Evolutionary conservation across 2,329 filamentous ascomycete species (phyloP), one percentile per base, ranked within the genome.

Genomic region (Talaromyces atroroseus): DNA sequence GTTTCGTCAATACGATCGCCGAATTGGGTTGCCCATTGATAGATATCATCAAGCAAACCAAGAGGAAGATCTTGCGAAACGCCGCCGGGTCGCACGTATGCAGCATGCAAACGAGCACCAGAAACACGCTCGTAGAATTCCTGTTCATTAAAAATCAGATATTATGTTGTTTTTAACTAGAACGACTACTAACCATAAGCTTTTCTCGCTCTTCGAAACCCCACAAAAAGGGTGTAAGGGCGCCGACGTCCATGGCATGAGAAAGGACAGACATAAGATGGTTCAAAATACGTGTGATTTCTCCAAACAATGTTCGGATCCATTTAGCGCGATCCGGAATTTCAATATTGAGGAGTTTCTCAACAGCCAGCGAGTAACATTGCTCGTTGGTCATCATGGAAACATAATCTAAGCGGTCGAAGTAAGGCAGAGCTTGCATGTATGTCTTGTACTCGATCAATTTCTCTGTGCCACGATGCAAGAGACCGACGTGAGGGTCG

Each of bases 371-470:
- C 38, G 91, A 85, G 76, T 90, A 99, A 71, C 91, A 96, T 78
- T 99, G 94, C 82, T 99, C 94, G 76, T 99, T 99, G 69, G 94
- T 99, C 94, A 99, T 99, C 95, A 99, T 99, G 68, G 91, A 96
- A 66, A 96, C 92, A 76, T 99, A 99, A 77, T 99, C 94, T 74
- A 99, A 82, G 66, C 94, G 90, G 78, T 99, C 94, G 73, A 99
- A 99, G 81, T 99, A 99, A 56, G 94, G 94, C 71, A 99, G 81
- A 57, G 94, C 94, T 81, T 99, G 94, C 70, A 97, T 83, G 72
- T 99, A 99, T 66, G 92, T 96, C 83, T 96, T 96, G 84, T 99
- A 99, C 82, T 99, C 94, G 77, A 97, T 97, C 78, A 99, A 85
- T 83, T 99, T 99, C 82, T 99, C 94, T 61, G 94, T 99, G 65